phyloP scores from a whole-genome alignment of 2,329 filamentous ascomycete species.

The Pyrenophora graminea region DNA sequence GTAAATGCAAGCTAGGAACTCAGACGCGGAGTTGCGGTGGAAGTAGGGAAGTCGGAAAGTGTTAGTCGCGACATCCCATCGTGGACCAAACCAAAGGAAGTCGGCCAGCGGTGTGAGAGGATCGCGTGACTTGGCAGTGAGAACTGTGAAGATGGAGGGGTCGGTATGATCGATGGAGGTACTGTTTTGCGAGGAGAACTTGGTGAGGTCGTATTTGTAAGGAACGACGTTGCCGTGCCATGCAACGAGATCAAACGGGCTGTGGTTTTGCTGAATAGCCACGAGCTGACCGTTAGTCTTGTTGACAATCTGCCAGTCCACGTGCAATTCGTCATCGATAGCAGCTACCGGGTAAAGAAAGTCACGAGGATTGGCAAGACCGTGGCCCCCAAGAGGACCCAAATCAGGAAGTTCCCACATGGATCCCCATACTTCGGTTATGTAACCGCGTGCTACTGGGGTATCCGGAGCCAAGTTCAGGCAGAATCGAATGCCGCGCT shows the following conservation, averaged over 20 bases:
- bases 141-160: conserved; percentile 45
- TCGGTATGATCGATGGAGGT: conserved; percentile 49
- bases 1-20: conserved; percentile 46
- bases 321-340: conserved; percentile 44
- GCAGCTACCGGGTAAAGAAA: conserved; percentile 46
- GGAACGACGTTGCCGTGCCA: conserved; percentile 52
- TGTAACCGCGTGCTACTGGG: conserved; percentile 44
- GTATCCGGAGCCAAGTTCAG: conserved; percentile 41
- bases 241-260: conserved; percentile 51
- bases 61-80: conserved; percentile 47
- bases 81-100: conserved; percentile 47
- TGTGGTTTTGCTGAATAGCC: conserved; percentile 45
- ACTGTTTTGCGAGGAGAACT: conserved; percentile 48
- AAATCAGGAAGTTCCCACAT: conserved; percentile 49
- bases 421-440: conserved; percentile 48
- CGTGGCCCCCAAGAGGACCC: conserved; percentile 47
- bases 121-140: conserved; percentile 46
- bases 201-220: conserved; percentile 61
- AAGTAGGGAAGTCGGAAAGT: conserved; percentile 48
- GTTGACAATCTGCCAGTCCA: conserved; percentile 42
- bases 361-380: conserved; percentile 48
- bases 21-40: conserved; percentile 46
- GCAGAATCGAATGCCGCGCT: conserved; percentile 46
- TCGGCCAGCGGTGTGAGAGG: conserved; percentile 44
- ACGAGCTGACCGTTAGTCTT: conserved; percentile 43